Percentiles rank a stretch among this genome's conserved stretches.
These are phyloP conservation scores for Trichoderma citrinoviride DNA, from an alignment of 2,329 filamentous ascomycete species.

Conservation along the genomic window DNA sequence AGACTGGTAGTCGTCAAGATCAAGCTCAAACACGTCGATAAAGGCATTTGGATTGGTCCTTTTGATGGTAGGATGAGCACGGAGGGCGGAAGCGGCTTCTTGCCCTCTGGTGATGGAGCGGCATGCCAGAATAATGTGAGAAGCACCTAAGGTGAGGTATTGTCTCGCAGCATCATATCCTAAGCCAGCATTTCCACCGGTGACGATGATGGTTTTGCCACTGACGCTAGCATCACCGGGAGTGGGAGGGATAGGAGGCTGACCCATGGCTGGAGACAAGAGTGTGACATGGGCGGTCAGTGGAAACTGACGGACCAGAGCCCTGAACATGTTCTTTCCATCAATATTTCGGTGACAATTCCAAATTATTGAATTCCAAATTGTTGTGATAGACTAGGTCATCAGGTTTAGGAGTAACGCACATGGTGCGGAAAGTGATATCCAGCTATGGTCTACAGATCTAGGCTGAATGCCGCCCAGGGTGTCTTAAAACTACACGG, in stretches of 20 bases:
- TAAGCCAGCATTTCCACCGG: constrained; percentile 5
- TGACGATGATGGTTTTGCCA: constrained; percentile 13
- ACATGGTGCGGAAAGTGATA: too few relatives aligned
- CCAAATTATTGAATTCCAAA: too few relatives aligned
- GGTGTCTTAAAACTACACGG: too few relatives aligned
- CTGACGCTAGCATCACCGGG: neutral
- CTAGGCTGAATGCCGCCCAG: too few relatives aligned
- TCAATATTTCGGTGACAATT: too few relatives aligned
- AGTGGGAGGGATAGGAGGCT: constrained; percentile 3
- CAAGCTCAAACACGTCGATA: constrained; percentile 6
- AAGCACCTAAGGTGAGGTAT: constrained; percentile 7
- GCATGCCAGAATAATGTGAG: neutral
- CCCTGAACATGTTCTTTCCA: neutral
- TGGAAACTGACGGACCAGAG: neutral
- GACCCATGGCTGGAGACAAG: neutral
- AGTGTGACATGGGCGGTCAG: too few relatives aligned
- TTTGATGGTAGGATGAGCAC: constrained; percentile 1
- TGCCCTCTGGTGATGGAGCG: neutral
- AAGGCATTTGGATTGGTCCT: neutral
- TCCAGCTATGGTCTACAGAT: too few relatives aligned
- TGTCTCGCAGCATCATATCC: constrained; percentile 3
- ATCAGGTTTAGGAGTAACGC: too few relatives aligned
- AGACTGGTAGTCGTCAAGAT: constrained; percentile 8
- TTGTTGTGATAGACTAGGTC: too few relatives aligned
- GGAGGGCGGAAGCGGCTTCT: neutral